phyloP scores from a whole-genome alignment of 306 rosid genomes.

The Malus asiatica region DNA sequence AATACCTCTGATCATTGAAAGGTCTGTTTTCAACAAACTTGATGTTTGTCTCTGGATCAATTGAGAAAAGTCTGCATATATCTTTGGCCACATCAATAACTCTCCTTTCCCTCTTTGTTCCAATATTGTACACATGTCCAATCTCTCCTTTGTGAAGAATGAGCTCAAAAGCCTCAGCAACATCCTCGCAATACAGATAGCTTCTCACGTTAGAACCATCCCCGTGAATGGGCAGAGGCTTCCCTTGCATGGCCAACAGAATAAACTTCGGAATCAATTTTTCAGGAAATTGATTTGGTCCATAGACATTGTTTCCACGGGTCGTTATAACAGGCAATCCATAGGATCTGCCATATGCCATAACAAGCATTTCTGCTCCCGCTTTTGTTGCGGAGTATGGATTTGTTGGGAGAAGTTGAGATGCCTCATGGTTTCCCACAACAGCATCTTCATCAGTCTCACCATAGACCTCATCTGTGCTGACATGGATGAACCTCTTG shows the following conservation, averaged over 20 bases:
- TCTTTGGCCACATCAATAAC: slow-evolving; percentile 85
- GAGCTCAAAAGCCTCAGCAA: slow-evolving; percentile 90
- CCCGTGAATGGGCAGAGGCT: slow-evolving; percentile 85
- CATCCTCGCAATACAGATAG: slow-evolving; percentile 84
- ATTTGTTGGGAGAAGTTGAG: slow-evolving; percentile 87
- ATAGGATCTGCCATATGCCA: slow-evolving; percentile 90
- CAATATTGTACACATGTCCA: slow-evolving; percentile 88
- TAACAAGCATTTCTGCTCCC: slow-evolving; percentile 94
- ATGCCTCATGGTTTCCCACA: slow-evolving; percentile 89
- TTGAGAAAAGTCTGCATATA: slow-evolving; percentile 62
- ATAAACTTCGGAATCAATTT: slow-evolving; percentile 86
- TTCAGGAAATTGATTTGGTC: slow-evolving; percentile 89
- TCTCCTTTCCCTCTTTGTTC: slow-evolving; percentile 80
- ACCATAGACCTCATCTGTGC: slow-evolving; percentile 94
- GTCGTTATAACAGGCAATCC: slow-evolving; percentile 88
- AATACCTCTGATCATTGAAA: slow-evolving; percentile 83
- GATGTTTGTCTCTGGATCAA: slow-evolving; percentile 52
- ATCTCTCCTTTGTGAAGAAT: slow-evolving; percentile 93
- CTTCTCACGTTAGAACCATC: slow-evolving; percentile 94
- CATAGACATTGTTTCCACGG: slow-evolving; percentile 86
- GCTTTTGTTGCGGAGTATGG: slow-evolving; percentile 95
- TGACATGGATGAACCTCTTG: slow-evolving; percentile 87
- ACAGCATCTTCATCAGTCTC: slow-evolving; percentile 92
- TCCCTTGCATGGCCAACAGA: slow-evolving; percentile 82
- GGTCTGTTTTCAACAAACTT: slow-evolving; percentile 91